phyloP scores from a whole-genome alignment of 306 rosid species.

The Sesbania bispinosa region DNA sequence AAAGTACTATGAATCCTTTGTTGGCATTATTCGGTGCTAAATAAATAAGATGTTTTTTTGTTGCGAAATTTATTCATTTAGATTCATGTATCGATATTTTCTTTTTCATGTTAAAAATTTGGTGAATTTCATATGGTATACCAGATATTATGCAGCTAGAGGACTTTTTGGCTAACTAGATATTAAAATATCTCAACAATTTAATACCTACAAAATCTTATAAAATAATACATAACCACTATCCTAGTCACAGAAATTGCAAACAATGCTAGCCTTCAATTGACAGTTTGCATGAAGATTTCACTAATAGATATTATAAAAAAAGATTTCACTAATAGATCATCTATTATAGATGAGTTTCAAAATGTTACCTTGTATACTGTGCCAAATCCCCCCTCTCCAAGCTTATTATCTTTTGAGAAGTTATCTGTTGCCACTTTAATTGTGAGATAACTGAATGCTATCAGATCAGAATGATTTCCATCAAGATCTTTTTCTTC shows the following conservation, averaged over 20 bases:
- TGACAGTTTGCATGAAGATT: background rate
- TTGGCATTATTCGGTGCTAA: background rate
- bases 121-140: background rate
- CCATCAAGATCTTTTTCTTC: constrained; percentile 18
- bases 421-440: constrained; percentile 52
- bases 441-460: constrained; percentile 34
- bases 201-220: too few relatives aligned
- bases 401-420: constrained; percentile 42
- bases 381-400: constrained; percentile 53
- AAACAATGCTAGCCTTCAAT: background rate
- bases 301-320: background rate
- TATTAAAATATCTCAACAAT: too few relatives aligned
- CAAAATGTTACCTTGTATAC: constrained; percentile 48
- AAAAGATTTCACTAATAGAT: too few relatives aligned
- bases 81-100: background rate
- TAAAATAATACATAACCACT: background rate
- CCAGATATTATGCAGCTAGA: background rate
- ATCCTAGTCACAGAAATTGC: background rate
- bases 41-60: background rate
- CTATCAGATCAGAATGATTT: constrained; percentile 32
- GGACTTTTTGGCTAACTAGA: background rate
- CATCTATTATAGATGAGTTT: too few relatives aligned
- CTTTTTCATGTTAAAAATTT: background rate
- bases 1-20: background rate
- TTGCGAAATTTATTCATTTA: background rate